Conservation (phyloP, 176 grass and related monocot species). For the Lolium multiflorum region DNA sequence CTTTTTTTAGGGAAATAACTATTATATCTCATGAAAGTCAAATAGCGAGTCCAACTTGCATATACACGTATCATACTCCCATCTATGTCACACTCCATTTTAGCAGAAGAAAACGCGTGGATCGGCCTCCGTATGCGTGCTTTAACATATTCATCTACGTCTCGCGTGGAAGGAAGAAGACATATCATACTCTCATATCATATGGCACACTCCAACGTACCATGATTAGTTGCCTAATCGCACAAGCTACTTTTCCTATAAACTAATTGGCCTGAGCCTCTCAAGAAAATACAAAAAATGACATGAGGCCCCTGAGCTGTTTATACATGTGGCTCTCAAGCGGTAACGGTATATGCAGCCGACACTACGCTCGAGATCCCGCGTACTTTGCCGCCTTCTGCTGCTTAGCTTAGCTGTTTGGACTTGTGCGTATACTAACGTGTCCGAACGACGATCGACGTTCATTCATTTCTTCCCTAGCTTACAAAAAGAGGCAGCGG, state of each 20-base stretch:
- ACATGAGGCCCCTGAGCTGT: neutral
- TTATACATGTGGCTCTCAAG: neutral
- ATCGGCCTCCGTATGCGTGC: neutral
- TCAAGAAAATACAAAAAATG: no score
- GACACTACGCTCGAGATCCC: neutral
- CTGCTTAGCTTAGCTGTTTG: neutral
- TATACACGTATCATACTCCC: no score
- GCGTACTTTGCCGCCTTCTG: neutral
- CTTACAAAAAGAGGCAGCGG: neutral
- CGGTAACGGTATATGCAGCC: neutral
- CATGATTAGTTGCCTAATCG: neutral
- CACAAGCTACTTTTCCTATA: neutral
- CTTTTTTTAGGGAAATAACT: no score
- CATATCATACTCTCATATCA: neutral
- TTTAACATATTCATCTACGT: neutral
- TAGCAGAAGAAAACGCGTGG: constrained; percentile 42
- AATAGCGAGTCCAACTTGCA: no score
- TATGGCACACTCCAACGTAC: constrained; percentile 17
- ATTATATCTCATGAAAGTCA: no score
- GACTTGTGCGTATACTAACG: neutral
- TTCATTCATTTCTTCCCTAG: neutral
- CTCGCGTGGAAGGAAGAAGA: constrained; percentile 19
- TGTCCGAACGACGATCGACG: constrained; percentile 4
- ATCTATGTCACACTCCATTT: no score
- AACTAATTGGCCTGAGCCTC: constrained; percentile 7